Base-by-base conservation (phyloP, 106 monocot species). In the Phalaenopsis aphrodite region DNA sequence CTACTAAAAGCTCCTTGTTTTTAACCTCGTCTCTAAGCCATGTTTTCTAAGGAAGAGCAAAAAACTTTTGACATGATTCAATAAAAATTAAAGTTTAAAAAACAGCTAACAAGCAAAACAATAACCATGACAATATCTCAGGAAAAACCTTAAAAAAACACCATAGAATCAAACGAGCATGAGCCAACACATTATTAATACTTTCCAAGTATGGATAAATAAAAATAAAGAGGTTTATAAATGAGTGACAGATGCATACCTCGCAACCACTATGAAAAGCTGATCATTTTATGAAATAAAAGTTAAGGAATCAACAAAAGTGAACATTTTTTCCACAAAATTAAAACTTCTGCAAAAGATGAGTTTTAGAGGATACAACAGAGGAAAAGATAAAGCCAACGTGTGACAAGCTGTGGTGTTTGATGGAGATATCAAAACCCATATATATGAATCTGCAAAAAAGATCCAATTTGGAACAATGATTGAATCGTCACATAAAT, bases 351-450 rank as follows among this genome's bases (percentile, higher is more conserved):
- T 69, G 37, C 69, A 1, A 69, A 69, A 37, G 39, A 36, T 49
- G 67, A 56, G 37, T 15, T 21, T 14, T 76, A 9, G 12, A 93
- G 98, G 98, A 99, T 99, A 99, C 98, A 87, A 99, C 94, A 81
- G 98, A 93, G 86, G 89, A 99, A 83, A 99, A 89, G 64, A 99
- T 99, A 85, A 99, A 99, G 11, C 98, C 91, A 55, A 94, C 42
- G 45, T 99, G 98, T n/a, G 98, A 94, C 98, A 94, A 99, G 87
- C 98, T 99, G 87, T 99, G 98, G 66, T 94, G 81, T 84, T 99
- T 94, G 89, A 99, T 94, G 41, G 94, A 94, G 84, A 99, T 99
- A 80, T 99, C 94, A 75, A 99, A 91, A 18, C 98, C 98, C 98
- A 99, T 94, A 71, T 99, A 99, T 88, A 99, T 99, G 82, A 99